A percentile compares a stretch with the other conserved stretches of the same genome.
Evolutionary conservation across 2,329 filamentous ascomycete species (phyloP).

Genomic region (Trichoderma koningii): DNA sequence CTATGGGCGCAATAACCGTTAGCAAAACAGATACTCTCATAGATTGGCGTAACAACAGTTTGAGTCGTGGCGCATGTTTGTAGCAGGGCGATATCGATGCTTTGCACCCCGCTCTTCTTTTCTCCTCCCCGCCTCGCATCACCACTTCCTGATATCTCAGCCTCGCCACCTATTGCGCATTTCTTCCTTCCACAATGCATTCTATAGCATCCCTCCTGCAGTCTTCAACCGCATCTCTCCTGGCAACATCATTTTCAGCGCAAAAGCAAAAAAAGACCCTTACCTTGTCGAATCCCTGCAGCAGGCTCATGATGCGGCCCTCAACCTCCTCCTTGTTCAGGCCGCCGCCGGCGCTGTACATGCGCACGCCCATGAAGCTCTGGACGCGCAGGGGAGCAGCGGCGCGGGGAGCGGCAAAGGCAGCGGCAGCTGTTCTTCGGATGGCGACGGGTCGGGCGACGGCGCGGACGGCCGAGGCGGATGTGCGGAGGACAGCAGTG

Average conservation of each 20-base stretch:
- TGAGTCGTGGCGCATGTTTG: background rate
- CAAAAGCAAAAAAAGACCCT: conserved; percentile 26
- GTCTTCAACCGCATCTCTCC: background rate
- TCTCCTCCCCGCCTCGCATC: background rate
- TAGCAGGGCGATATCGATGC: no score
- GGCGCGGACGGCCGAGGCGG: conserved; percentile 58
- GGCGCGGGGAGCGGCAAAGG: conserved; percentile 60
- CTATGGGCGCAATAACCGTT: conserved; percentile 46
- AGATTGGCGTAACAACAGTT: background rate
- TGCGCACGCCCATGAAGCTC: conserved; percentile 70
- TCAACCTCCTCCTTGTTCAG: conserved; percentile 83
- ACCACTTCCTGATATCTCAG: background rate
- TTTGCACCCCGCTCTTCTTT: conserved; percentile 3
- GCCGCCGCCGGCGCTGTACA: conserved; percentile 81
- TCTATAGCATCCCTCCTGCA: background rate
- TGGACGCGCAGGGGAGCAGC: conserved; percentile 55
- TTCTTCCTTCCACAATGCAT: background rate
- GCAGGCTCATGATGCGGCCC: conserved; percentile 85
- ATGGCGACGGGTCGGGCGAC: conserved; percentile 52
- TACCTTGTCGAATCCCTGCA: conserved; percentile 95
- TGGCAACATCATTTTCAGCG: conserved; percentile 27
- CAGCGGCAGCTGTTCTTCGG: conserved; percentile 56
- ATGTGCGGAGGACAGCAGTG: conserved; percentile 75
- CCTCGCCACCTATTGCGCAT: conserved; percentile 6
- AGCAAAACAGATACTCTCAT: conserved; percentile 28